Evolutionary conservation across 2,329 filamentous ascomycete species (phyloP).

Genomic region (Dactylellina drechsleri): DNA sequence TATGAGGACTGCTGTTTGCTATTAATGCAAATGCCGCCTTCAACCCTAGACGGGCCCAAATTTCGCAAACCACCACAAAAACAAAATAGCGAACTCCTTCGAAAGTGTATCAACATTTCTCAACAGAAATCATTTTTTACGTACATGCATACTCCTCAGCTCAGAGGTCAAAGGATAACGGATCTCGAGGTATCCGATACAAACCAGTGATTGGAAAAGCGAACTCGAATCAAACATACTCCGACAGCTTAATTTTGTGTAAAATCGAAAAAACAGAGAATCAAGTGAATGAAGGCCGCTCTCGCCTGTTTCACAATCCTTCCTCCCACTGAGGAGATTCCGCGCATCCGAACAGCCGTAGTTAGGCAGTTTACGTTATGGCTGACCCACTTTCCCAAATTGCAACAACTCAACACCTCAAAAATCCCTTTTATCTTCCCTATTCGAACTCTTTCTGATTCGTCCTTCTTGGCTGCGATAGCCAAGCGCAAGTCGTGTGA

Average conservation of each 20-base stretch:
- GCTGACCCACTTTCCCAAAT: constrained; percentile 23
- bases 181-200: constrained; percentile 2
- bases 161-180: neutral
- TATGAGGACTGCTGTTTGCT: constrained; percentile 22
- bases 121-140: constrained; percentile 16
- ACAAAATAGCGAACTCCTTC: neutral
- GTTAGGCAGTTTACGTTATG: neutral
- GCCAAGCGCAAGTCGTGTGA: neutral
- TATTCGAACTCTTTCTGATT: too few species aligned
- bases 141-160: constrained; percentile 11
- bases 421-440: neutral
- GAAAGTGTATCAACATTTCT: neutral
- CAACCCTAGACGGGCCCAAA: neutral
- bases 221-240: neutral
- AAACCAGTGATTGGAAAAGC: neutral
- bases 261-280: constrained; percentile 8
- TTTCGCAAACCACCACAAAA: neutral
- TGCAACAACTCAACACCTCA: constrained; percentile 15
- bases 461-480: too few species aligned
- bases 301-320: constrained; percentile 29
- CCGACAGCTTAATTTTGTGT: constrained; percentile 8
- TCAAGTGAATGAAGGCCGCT: constrained; percentile 9
- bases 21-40: constrained; percentile 5
- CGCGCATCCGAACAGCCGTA: constrained; percentile 43
- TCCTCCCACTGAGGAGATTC: constrained; percentile 30